These are phyloP conservation scores for Naegleria fowleri DNA, from an alignment of 208 protist species.

Conservation along the genomic window DNA sequence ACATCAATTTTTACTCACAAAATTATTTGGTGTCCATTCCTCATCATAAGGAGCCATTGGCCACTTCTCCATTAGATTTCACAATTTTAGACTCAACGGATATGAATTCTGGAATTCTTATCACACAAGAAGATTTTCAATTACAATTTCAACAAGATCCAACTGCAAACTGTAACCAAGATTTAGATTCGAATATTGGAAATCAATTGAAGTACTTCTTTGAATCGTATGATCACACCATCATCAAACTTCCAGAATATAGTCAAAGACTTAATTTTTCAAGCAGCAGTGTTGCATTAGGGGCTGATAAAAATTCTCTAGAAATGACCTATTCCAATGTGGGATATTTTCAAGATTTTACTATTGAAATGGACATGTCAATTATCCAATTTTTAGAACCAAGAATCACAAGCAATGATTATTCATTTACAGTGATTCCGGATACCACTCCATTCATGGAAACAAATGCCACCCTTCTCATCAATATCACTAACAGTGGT, in stretches of 20 bases:
- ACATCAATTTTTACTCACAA: too few species aligned
- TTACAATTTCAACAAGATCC: background rate
- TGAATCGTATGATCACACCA: background rate
- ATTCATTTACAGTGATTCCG: background rate
- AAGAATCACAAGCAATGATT: background rate
- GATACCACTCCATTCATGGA: background rate
- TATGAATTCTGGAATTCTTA: too few species aligned
- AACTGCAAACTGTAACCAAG: background rate
- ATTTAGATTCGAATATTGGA: background rate
- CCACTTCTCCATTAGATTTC: too few species aligned
- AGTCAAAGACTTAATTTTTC: background rate
- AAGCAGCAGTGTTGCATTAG: background rate
- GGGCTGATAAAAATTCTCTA: background rate
- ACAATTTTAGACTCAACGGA: too few species aligned
- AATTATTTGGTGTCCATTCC: too few species aligned
- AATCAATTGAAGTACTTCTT: background rate
- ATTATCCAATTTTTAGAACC: background rate
- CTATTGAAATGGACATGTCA: background rate
- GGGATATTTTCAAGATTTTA: background rate
- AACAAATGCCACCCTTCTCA: background rate
- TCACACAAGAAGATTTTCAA: too few species aligned
- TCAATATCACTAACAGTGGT: background rate
- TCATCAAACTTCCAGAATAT: background rate
- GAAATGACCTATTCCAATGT: background rate
- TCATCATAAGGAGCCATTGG: too few species aligned